Evolutionary conservation across 805 yeast species (phyloP).

Genomic region (Candida wancherniae): DNA sequence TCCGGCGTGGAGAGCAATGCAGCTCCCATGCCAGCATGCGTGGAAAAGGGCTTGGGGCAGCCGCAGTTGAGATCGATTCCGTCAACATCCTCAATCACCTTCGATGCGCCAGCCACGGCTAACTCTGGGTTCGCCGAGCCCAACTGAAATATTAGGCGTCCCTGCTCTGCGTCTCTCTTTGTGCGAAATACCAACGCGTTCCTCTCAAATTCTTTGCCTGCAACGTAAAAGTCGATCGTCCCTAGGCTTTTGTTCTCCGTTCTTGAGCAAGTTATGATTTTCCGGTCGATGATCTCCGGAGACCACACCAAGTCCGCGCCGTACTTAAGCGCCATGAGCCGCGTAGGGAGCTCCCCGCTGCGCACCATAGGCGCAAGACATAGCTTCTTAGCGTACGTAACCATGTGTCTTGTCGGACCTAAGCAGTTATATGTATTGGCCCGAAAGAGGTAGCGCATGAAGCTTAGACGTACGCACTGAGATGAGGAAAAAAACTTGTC

Average conservation of each 20-base stretch:
- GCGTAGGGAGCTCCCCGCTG: conserved; percentile 88
- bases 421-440: too few species aligned
- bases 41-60: conserved; percentile 93
- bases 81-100: conserved; percentile 79
- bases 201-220: conserved; percentile 17
- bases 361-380: conserved; percentile 97
- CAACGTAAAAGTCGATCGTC: conserved; percentile 55
- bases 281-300: conserved; percentile 90
- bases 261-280: conserved; percentile 67
- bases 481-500: too few species aligned
- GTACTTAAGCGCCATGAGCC: conserved; percentile 70
- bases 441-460: too few species aligned
- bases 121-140: conserved; percentile 81
- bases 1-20: conserved; percentile 84
- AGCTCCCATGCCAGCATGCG: conserved; percentile 98
- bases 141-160: conserved; percentile 76
- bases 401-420: too few species aligned
- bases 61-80: conserved; percentile 96
- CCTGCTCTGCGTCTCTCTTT: conserved; percentile 54
- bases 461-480: too few species aligned
- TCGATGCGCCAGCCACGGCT: conserved; percentile 83
- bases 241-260: conserved; percentile 49
- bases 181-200: conserved; percentile 70
- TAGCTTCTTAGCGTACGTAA: conserved; percentile 69
- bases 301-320: conserved; percentile 95